Evolutionary conservation across 768 basidiomycete genomes (phyloP), one percentile per base, ranked within the genome.

Genomic region (Phlebiopsis gigantea): DNA sequence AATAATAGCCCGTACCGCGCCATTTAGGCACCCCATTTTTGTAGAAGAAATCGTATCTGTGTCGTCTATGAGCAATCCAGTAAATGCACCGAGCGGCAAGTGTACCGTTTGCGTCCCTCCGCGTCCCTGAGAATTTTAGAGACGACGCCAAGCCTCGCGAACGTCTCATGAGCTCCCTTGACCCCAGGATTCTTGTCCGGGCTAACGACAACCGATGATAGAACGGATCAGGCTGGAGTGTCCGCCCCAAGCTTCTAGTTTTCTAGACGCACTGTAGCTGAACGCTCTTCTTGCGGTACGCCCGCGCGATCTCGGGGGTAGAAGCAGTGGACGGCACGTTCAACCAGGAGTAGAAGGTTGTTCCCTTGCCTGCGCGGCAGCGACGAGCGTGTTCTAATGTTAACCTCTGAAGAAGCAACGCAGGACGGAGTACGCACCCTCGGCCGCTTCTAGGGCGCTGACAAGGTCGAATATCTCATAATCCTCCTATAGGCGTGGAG

Each of bases 11-110:
- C 29, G 91, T 93, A 15, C 94, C 96, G 61, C 95, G 80, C 96
- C 96, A 99, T 68, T 81, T 90, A 0, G 96, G 96, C 3, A 99
- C 93, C 21, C 96, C 96, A 60, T 98, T 98, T 73, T 96, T 94
- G 78, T 90, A 90, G 80, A 98, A 99, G 70, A 90, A 90, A 69
- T 92, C 89, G 61, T 92, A 92, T 62, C 91, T 91, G 59, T 14
- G 12, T 59, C 42, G 46, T 19, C 48, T 25, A 17, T 34, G 19
- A 41, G 29, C 24, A 29, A 21, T 24, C 22, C 15, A 2, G 19
- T 17, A 14, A 2, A 8, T 29, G 47, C 19, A 56, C 19, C 59
- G 9, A 22, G 56, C 22, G 45, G 39, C 4, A 15, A 6, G 77
- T 85, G 55, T 69, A 92, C 83, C 93, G 78, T 69, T 90, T 80